Conservation (phyloP, 345 rosid genomes). For the Gynandropsis gynandra region DNA sequence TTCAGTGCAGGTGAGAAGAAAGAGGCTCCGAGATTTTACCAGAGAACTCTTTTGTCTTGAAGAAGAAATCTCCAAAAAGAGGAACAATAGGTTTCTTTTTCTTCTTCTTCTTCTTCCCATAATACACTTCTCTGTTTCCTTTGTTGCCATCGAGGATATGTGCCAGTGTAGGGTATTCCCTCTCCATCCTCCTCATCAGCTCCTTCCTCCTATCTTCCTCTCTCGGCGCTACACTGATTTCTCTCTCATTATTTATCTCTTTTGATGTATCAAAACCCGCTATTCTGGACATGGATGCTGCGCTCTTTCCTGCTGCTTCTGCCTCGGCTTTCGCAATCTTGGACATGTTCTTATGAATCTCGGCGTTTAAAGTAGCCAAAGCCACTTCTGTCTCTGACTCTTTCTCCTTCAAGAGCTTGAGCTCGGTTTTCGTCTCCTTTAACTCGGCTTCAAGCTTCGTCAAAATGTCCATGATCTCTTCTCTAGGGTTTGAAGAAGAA, state of each 20-base stretch:
- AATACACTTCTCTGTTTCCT: constrained; percentile 25
- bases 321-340: constrained; percentile 65
- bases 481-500: constrained; percentile 23
- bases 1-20: constrained; percentile 32
- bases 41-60: constrained; percentile 39
- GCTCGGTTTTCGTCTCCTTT: constrained; percentile 52
- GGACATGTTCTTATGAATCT: constrained; percentile 72
- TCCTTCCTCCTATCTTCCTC: constrained; percentile 43
- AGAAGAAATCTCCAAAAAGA: constrained; percentile 54
- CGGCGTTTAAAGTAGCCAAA: constrained; percentile 66
- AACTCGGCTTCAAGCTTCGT: constrained; percentile 72
- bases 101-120: constrained; percentile 38
- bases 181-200: constrained; percentile 37
- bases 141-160: constrained; percentile 46
- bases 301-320: constrained; percentile 41
- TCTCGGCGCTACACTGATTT: not conserved
- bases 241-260: too few relatives aligned
- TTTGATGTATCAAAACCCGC: too few relatives aligned
- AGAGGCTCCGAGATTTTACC: constrained; percentile 18
- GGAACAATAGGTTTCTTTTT: constrained; percentile 88
- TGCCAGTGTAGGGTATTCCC: constrained; percentile 41
- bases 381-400: constrained; percentile 66
- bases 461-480: constrained; percentile 29
- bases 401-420: constrained; percentile 54
- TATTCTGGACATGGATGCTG: constrained; percentile 9